These are phyloP conservation scores for Pythium oligandrum DNA, from an alignment of 352 stramenopile genomes.

Conservation along the genomic window DNA sequence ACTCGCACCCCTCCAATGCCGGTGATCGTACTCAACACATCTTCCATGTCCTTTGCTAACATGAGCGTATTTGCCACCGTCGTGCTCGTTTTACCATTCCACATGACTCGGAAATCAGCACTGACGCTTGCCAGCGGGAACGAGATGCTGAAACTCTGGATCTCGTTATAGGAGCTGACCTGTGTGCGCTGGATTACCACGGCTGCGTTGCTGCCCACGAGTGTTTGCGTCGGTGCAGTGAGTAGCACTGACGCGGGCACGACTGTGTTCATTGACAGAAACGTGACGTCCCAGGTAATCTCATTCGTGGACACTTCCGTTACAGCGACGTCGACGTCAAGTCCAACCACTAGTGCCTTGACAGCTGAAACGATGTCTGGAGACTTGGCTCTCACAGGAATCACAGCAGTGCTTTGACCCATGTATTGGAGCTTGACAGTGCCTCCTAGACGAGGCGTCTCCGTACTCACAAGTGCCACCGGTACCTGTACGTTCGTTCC, in stretches of 20 bases:
- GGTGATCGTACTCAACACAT: constrained; percentile 25
- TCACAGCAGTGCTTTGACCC: constrained; percentile 26
- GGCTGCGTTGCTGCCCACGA: constrained; percentile 20
- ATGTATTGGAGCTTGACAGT: constrained; percentile 31
- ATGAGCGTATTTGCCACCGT: constrained; percentile 20
- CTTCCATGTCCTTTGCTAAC: constrained; percentile 26
- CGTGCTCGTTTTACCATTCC: constrained; percentile 26
- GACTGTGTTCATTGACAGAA: constrained; percentile 16
- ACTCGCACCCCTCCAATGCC: constrained; percentile 27
- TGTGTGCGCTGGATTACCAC: constrained; percentile 14
- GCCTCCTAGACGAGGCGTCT: constrained; percentile 37
- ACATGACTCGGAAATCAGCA: constrained; percentile 29
- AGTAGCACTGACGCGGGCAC: too few species aligned
- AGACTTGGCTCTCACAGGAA: constrained; percentile 21
- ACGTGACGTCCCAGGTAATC: constrained; percentile 31
- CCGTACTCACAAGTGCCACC: constrained; percentile 18
- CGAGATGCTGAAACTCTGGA: constrained; percentile 40
- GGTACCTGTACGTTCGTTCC: too few species aligned
- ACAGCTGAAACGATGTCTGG: constrained; percentile 23
- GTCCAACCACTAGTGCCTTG: constrained; percentile 13
- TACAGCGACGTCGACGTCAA: constrained; percentile 16
- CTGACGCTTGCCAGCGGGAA: constrained; percentile 13
- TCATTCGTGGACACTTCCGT: constrained; percentile 2
- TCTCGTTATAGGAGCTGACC: constrained; percentile 22
- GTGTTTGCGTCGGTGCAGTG: constrained; percentile 1